Percentiles rank a stretch among this genome's conserved stretches.
Conservation (phyloP, 306 rosid genomes). For the Trifolium pratense region DNA sequence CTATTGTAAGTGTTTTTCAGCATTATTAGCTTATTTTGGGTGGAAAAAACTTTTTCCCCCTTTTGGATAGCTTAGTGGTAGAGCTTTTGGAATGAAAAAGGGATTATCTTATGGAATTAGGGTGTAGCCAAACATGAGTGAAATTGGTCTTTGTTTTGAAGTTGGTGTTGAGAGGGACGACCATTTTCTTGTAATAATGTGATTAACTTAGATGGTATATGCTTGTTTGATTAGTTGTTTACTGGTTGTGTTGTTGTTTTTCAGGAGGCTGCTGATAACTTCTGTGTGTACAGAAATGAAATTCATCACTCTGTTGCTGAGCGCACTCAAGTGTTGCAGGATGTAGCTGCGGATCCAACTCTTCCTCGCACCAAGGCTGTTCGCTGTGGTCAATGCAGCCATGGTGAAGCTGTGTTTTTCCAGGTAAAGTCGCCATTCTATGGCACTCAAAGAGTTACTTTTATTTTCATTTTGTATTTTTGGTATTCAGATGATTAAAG, state of each 20-base stretch:
- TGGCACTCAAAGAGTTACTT: not conserved
- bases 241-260: slow-evolving; percentile 28
- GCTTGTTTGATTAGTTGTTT: slow-evolving; percentile 32
- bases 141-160: slow-evolving; percentile 8
- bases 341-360: slow-evolving; percentile 97
- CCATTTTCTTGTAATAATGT: slow-evolving; percentile 20
- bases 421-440: slow-evolving; percentile 57
- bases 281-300: slow-evolving; percentile 90
- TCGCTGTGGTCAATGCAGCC: slow-evolving; percentile 86
- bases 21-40: no score
- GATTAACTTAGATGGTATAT: slow-evolving; percentile 14
- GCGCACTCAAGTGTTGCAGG: slow-evolving; percentile 89
- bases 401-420: slow-evolving; percentile 98
- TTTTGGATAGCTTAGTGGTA: no score
- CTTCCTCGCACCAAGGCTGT: slow-evolving; percentile 97
- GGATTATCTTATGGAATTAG: no score
- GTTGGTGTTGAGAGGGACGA: not conserved
- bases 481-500: slow-evolving; percentile 8
- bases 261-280: slow-evolving; percentile 94
- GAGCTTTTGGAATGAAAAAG: no score
- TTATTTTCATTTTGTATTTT: not conserved
- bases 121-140: not conserved
- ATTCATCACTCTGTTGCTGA: slow-evolving; percentile 91
- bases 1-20: no score
- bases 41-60: no score